phyloP scores from a whole-genome alignment of 345 rosid genomes.

The Iberis pinnata region DNA sequence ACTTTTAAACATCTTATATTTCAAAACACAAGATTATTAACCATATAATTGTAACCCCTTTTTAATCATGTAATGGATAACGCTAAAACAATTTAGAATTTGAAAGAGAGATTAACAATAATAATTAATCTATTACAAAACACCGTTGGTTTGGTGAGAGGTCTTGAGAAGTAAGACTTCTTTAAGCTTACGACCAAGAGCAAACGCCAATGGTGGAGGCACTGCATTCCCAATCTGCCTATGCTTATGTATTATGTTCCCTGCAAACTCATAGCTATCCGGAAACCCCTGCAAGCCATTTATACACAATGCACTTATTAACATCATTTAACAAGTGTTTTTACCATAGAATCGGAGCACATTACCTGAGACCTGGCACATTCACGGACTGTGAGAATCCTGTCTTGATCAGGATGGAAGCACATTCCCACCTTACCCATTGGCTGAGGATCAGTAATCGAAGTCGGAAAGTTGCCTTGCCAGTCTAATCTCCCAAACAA shows the following conservation, averaged over 20 bases:
- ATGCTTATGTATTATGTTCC: constrained; percentile 57
- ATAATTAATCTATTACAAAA: too few relatives aligned
- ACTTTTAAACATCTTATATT: too few relatives aligned
- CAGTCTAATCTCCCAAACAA: constrained; percentile 82
- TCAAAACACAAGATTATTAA: too few relatives aligned
- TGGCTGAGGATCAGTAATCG: constrained; percentile 82
- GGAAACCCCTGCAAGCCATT: constrained; percentile 64
- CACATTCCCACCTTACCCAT: constrained; percentile 97
- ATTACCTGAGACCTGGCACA: constrained; percentile 83
- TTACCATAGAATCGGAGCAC: too few relatives aligned
- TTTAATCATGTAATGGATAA: too few relatives aligned
- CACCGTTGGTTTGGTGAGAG: too few relatives aligned
- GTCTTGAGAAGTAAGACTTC: constrained; percentile 47
- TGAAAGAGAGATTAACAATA: too few relatives aligned
- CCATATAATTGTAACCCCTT: too few relatives aligned
- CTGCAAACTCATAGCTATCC: constrained; percentile 54
- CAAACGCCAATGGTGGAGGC: constrained; percentile 81
- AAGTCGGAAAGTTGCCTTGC: constrained; percentile 93
- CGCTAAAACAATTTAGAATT: too few relatives aligned
- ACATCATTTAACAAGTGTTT: too few relatives aligned
- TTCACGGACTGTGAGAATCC: constrained; percentile 81
- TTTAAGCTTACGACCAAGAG: constrained; percentile 73
- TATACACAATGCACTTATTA: too few relatives aligned
- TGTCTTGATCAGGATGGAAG: constrained; percentile 84
- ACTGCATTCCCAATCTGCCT: constrained; percentile 93